phyloP scores from a whole-genome alignment of 2,329 filamentous ascomycete species.

The Colletotrichum shisoi region DNA sequence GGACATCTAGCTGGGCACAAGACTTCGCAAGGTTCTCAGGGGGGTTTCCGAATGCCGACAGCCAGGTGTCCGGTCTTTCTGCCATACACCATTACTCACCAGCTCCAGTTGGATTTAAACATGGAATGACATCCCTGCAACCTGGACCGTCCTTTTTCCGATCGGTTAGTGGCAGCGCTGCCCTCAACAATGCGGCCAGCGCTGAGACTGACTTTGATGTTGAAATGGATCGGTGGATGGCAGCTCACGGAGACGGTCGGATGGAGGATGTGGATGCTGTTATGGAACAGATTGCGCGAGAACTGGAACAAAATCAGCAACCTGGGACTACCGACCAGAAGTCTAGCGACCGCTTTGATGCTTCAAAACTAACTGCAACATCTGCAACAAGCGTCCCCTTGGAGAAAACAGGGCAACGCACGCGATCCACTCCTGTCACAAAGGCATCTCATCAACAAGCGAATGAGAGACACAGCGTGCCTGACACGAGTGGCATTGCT shows the following conservation, averaged over 20 bases:
- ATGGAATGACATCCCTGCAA: background rate
- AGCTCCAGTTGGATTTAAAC: background rate
- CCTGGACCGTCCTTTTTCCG: background rate
- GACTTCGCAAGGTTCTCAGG: conserved; percentile 26
- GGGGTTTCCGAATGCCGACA: background rate
- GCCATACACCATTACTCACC: background rate
- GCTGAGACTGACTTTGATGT: conserved; percentile 51
- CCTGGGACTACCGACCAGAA: background rate
- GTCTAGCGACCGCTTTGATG: background rate
- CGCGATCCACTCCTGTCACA: background rate
- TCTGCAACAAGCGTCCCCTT: background rate
- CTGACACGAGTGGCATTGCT: background rate
- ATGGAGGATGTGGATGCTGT: conserved; percentile 54
- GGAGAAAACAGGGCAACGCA: background rate
- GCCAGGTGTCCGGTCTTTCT: background rate
- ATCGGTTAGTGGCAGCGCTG: background rate
- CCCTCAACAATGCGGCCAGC: background rate
- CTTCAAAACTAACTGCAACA: background rate
- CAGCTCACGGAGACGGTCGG: conserved; percentile 45
- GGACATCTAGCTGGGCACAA: conserved; percentile 30
- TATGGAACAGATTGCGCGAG: conserved; percentile 55
- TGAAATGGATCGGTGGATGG: conserved; percentile 55
- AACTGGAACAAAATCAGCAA: conserved; percentile 46
- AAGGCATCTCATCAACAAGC: background rate
- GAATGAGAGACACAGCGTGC: background rate